phyloP scores from a whole-genome alignment of 1,284 basidiomycete species.

The Ustilago shanxiensis region DNA sequence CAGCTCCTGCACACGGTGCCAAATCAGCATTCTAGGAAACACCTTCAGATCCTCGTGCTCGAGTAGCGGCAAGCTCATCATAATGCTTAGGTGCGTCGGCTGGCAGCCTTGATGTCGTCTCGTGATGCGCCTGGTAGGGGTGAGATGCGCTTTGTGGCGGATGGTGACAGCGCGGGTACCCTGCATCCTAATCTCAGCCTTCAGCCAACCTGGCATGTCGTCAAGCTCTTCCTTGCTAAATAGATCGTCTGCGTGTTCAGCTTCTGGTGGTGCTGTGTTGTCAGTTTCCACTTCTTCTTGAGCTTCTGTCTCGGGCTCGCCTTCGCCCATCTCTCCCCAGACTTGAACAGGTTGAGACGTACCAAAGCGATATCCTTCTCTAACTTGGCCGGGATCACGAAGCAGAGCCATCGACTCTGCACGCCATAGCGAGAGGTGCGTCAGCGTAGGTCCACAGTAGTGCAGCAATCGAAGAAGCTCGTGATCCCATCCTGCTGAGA shows the following conservation, averaged over 20 bases:
- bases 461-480: conserved; percentile 64
- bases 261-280: conserved; percentile 13
- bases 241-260: conserved; percentile 35
- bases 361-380: conserved; percentile 48
- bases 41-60: conserved; percentile 63
- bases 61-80: conserved; percentile 62
- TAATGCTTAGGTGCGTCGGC: conserved; percentile 58
- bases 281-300: conserved; percentile 2
- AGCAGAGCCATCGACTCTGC: conserved; percentile 64
- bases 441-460: conserved; percentile 59
- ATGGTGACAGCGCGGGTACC: conserved; percentile 53
- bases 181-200: conserved; percentile 52
- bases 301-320: conserved; percentile 10
- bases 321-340: conserved; percentile 44
- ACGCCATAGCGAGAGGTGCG: conserved; percentile 64
- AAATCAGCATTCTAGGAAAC: conserved; percentile 61
- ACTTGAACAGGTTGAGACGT: conserved; percentile 54
- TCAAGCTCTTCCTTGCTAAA: conserved; percentile 51
- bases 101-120: conserved; percentile 51
- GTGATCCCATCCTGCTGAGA: conserved; percentile 67
- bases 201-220: conserved; percentile 67
- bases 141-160: conserved; percentile 61
- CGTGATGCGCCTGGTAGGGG: conserved; percentile 36
- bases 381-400: conserved; percentile 64
- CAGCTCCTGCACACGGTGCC: conserved; percentile 63